These are phyloP conservation scores for Trametes meyenii DNA, from an alignment of 768 basidiomycete species.

Conservation along the genomic window DNA sequence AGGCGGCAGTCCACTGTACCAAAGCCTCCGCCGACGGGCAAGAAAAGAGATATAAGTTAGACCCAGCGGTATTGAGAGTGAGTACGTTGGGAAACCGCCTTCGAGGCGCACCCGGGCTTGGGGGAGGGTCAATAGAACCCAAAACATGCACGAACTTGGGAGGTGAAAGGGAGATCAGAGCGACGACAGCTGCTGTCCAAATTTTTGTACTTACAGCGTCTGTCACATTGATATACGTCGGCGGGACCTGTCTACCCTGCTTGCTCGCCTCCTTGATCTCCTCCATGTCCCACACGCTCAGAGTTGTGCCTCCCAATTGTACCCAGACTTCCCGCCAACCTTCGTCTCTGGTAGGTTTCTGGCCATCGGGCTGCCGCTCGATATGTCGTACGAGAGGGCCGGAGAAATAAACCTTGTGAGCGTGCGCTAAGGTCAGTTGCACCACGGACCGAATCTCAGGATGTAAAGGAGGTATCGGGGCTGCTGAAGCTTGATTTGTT, in stretches of 20 bases:
- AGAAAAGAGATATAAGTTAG: conserved; percentile 86
- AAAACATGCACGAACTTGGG: conserved; percentile 76
- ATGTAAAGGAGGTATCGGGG: conserved; percentile 47
- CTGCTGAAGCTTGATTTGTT: conserved; percentile 10
- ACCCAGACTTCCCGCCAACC: conserved; percentile 89
- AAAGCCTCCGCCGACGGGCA: conserved; percentile 73
- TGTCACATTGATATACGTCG: conserved; percentile 83
- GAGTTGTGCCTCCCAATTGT: conserved; percentile 85
- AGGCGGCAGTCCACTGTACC: conserved; percentile 88
- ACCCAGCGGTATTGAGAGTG: conserved; percentile 92
- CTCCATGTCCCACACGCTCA: conserved; percentile 92
- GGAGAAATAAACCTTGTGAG: conserved; percentile 86
- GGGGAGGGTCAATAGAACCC: conserved; percentile 70
- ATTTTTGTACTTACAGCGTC: conserved; percentile 68
- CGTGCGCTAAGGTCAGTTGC: conserved; percentile 71
- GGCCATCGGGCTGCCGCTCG: conserved; percentile 79
- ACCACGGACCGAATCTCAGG: conserved; percentile 84
- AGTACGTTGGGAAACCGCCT: conserved; percentile 77
- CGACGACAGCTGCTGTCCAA: neutral
- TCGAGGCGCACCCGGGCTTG: conserved; percentile 49
- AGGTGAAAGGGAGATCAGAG: neutral
- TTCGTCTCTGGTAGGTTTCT: conserved; percentile 69
- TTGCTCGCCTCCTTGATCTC: conserved; percentile 83
- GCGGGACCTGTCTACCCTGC: conserved; percentile 81
- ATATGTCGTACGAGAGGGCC: conserved; percentile 78